Conservation (phyloP, 805 yeast species). For the Saccharomycopsis sp. region DNA sequence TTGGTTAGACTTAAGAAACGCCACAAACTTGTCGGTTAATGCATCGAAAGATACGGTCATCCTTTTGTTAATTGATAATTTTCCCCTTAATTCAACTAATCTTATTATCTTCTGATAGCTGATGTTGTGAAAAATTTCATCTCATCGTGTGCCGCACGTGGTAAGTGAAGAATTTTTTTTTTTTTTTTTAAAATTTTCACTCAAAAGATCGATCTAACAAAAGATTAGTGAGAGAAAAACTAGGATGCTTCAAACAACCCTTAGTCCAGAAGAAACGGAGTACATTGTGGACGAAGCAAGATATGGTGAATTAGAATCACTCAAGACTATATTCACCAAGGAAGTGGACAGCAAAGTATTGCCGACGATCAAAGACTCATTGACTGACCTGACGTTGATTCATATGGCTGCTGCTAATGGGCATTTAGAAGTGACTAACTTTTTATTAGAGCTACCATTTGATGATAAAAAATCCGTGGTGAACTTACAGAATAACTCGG, state of each 20-base stretch:
- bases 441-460: slow-evolving; percentile 44
- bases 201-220: neutral
- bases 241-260: slow-evolving; percentile 23
- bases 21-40: slow-evolving; percentile 35
- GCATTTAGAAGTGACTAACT: slow-evolving; percentile 60
- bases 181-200: neutral
- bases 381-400: slow-evolving; percentile 58
- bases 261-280: slow-evolving; percentile 72
- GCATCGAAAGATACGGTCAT: slow-evolving; percentile 22
- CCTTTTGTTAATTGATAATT: neutral
- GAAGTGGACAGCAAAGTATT: slow-evolving; percentile 42
- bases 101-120: neutral
- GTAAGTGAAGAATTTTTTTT: neutral
- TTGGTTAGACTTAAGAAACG: slow-evolving; percentile 40
- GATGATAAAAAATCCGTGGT: slow-evolving; percentile 34
- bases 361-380: slow-evolving; percentile 50
- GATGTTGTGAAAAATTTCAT: neutral
- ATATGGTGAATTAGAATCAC: slow-evolving; percentile 74
- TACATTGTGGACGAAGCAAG: slow-evolving; percentile 79
- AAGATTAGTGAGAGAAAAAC: too few species aligned
- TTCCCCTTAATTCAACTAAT: neutral
- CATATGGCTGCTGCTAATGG: slow-evolving; percentile 98
- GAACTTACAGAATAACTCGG: slow-evolving; percentile 60
- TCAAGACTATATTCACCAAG: slow-evolving; percentile 55
- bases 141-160: neutral